Conservation (phyloP, 2,329 filamentous ascomycete species). For the Davidsoniella australis region DNA sequence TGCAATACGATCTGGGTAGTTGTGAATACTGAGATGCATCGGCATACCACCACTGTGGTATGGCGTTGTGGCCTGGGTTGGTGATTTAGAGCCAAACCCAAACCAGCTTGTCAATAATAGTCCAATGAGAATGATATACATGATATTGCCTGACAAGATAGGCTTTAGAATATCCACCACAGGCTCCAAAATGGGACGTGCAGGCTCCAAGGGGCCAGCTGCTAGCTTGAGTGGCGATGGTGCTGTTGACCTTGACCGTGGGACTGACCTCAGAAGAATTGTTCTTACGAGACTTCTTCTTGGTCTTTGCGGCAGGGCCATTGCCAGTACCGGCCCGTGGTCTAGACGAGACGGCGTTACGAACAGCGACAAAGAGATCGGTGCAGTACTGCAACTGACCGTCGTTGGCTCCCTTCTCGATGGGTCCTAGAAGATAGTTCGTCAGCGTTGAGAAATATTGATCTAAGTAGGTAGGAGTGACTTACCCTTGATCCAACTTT, state of each 20-base stretch:
- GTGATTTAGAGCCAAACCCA: conserved; percentile 35
- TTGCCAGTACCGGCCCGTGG: conserved; percentile 30
- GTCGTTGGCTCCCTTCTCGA: conserved; percentile 87
- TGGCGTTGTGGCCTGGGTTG: conserved; percentile 18
- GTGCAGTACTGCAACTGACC: conserved; percentile 74
- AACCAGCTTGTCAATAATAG: conserved; percentile 63
- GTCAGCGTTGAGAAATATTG: conserved; percentile 6
- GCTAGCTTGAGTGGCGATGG: conserved; percentile 22
- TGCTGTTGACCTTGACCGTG: conserved; percentile 16
- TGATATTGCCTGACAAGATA: conserved; percentile 57
- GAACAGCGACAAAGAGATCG: conserved; percentile 59
- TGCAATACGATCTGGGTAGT: conserved; percentile 48
- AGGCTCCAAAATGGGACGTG: conserved; percentile 53
- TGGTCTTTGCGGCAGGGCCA: conserved; percentile 34
- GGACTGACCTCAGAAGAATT: conserved; percentile 26
- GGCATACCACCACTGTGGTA: conserved; percentile 15
- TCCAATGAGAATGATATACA: conserved; percentile 58
- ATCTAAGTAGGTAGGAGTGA: conserved; percentile 1
- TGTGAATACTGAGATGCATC: conserved; percentile 22
- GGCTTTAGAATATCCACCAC: conserved; percentile 51
- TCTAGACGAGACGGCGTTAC: conserved; percentile 52
- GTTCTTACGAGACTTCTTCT: conserved; percentile 43
- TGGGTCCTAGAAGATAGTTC: conserved; percentile 47
- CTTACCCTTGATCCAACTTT: conserved; percentile 92
- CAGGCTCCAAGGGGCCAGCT: conserved; percentile 71